phyloP scores from a whole-genome alignment of 2,329 filamentous ascomycete species.

The Xenoacremonium recifei region DNA sequence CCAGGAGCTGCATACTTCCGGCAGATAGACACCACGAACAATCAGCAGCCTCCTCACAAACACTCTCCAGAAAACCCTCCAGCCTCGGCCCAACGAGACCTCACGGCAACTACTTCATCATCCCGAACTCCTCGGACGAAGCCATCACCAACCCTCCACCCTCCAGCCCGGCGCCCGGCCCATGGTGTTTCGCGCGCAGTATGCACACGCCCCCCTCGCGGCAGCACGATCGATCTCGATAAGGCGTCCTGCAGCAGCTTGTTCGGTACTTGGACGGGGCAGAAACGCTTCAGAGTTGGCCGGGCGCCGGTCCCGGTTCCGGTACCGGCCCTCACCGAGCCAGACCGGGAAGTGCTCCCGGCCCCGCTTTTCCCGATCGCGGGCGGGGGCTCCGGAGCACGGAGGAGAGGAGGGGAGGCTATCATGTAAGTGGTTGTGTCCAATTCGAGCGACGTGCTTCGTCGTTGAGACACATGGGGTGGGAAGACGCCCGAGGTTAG shows the following conservation, averaged over 20 bases:
- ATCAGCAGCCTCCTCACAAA: too few relatives aligned
- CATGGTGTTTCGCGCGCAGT: slow-evolving; percentile 17
- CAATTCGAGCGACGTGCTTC: too few relatives aligned
- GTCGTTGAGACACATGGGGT: too few relatives aligned
- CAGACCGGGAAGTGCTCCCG: slow-evolving; percentile 24
- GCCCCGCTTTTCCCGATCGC: slow-evolving; percentile 14
- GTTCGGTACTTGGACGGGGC: slow-evolving; percentile 2
- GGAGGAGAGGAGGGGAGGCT: background rate
- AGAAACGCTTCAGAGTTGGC: background rate
- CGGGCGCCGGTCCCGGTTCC: slow-evolving; percentile 11
- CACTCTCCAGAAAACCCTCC: too few relatives aligned
- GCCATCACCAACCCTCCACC: slow-evolving; percentile 14
- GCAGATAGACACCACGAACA: too few relatives aligned
- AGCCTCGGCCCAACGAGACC: background rate
- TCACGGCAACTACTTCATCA: background rate
- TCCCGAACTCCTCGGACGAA: slow-evolving; percentile 6
- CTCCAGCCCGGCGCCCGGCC: slow-evolving; percentile 8
- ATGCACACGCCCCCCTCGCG: background rate
- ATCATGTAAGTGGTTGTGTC: too few relatives aligned
- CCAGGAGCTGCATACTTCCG: too few relatives aligned
- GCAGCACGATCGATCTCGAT: slow-evolving; percentile 1
- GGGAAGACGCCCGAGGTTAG: too few relatives aligned
- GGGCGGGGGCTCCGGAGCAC: background rate
- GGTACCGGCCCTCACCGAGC: slow-evolving; percentile 11
- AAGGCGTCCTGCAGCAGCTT: background rate